Base-by-base conservation (phyloP, 805 yeast species). In the Isabelozyma pseudorhagii region DNA sequence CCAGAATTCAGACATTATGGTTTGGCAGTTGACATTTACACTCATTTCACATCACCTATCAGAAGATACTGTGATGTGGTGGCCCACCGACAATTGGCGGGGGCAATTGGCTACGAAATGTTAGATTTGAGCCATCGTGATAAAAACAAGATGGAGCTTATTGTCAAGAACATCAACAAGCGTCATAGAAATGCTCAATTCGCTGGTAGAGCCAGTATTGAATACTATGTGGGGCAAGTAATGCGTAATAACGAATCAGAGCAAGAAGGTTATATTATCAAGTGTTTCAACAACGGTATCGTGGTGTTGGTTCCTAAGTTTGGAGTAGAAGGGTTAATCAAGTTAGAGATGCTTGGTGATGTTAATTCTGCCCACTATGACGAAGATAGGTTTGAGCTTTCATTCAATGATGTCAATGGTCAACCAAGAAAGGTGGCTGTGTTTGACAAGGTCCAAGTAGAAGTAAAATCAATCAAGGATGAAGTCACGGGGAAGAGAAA, bases 1-100 rank as follows among this genome's bases (percentile, higher is more conserved):
- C 84, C 96, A 11, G 99, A 94, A 55, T 94, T 89, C 75, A 83
- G 86, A 54, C 99, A 94, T 77, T 94, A 94, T 68, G 99, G 99
- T 67, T 78, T 94, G 54, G 99, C 99, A 3, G 91, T 93, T 46
- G 97, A 92, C 58, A 94, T 94, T 43, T 94, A 94, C 69, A 94
- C 99, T 1, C 99, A 94, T 78, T 94, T 92, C 78, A 94, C 99
- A 1, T 91, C 97, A 1, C 99, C 99, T 8, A 94, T 94, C 63
- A 84, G 99, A 71, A 85, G 99, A 67, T 94, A 89, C 68, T 96
- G 99, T 76, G 99, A 94, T 70, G 87, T 94, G 50, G 96, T 94
- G 47, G 99, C 96, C 0, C 99, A 94, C 68, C 81, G 99, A 63
- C 99, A 94, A 68, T 75, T 94, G 38, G 98, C 99, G 0, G 97